Evolutionary conservation across 495 filamentous ascomycete genomes (phyloP), one percentile per base, ranked within the genome.

Genomic region (Xylaria longipes): DNA sequence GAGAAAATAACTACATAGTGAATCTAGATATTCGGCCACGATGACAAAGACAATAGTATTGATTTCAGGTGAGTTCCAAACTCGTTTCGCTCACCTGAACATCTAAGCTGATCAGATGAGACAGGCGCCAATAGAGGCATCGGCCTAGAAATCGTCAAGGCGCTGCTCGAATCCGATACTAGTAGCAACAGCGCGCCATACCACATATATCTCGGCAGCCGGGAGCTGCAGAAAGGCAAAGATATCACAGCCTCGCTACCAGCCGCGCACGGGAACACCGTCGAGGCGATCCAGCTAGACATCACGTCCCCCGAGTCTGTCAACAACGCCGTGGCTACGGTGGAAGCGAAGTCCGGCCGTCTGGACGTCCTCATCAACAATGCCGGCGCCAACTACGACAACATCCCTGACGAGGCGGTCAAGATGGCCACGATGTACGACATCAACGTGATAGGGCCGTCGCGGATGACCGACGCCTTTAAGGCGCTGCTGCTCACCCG

Each of bases 101-200:
- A 22, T 20, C 3, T 11, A 46, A 68, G 37, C 52, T 68, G 46
- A 58, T 22, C 27, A 52, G 1, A n/a, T 0, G 41, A 12, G 5
- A 64, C 52, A 70, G 68, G 68, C 33, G 68, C 27, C 20, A 70
- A 64, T 37, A 46, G 68, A 25, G 68, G 68, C 48, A 70, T 70
- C 25, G 68, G 68, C n/a, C 68, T 70, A 6, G 58, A 43, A 54
- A 70, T 70, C 25, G 46, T 70, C 60, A 54, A 64, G 58, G 68
- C 56, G 1, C 20, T 70, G 35, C 68, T 70, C 14, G 57, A 63
- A 56, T 45, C 31, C 1, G 48, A 41, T 6, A 62, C 3, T 5
- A 61, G 9, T 5, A 45, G 35, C 15, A 63, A 20, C 31, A 45
- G 46, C 22, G 25, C 68, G 41, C 68, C 68, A 22, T 70, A 70